phyloP scores from a whole-genome alignment of 129 eudicot species.

The Pittosporum tobira region DNA sequence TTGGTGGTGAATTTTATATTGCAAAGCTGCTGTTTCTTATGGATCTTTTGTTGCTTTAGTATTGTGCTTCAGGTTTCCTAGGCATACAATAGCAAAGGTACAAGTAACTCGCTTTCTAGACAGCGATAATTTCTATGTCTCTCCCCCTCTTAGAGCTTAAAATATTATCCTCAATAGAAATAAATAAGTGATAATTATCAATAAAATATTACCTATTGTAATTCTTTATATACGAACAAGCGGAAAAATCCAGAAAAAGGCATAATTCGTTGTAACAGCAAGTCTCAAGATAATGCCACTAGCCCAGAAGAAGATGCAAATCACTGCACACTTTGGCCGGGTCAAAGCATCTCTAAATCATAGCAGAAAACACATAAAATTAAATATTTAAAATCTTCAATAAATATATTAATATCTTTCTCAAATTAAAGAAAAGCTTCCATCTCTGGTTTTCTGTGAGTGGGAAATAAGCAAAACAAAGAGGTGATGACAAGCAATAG shows the following conservation, averaged over 20 bases:
- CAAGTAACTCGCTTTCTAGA: constrained; percentile 19
- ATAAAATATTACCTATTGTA: neutral
- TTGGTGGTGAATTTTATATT: neutral
- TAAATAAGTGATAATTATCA: neutral
- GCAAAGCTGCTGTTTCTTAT: neutral
- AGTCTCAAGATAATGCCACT: neutral
- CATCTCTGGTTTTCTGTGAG: constrained; percentile 30
- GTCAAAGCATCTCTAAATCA: constrained; percentile 30
- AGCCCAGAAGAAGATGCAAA: constrained; percentile 25
- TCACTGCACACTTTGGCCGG: constrained; percentile 22
- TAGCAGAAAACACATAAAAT: constrained; percentile 7
- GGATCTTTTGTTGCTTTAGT: neutral
- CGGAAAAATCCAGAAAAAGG: neutral
- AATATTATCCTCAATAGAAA: constrained; percentile 12
- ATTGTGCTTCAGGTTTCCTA: neutral
- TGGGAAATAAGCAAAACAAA: constrained; percentile 29
- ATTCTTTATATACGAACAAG: neutral
- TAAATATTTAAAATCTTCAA: constrained; percentile 2
- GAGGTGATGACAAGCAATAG: constrained; percentile 31
- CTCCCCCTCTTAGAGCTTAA: constrained; percentile 15
- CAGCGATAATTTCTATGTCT: constrained; percentile 45
- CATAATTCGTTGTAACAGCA: neutral
- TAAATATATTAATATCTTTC: neutral
- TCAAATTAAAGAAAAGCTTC: constrained; percentile 25
- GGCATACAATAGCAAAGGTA: constrained; percentile 10